These are phyloP conservation scores for Acanthamoeba lenticulata DNA, from an alignment of 208 protist species.

Conservation along the genomic window DNA sequence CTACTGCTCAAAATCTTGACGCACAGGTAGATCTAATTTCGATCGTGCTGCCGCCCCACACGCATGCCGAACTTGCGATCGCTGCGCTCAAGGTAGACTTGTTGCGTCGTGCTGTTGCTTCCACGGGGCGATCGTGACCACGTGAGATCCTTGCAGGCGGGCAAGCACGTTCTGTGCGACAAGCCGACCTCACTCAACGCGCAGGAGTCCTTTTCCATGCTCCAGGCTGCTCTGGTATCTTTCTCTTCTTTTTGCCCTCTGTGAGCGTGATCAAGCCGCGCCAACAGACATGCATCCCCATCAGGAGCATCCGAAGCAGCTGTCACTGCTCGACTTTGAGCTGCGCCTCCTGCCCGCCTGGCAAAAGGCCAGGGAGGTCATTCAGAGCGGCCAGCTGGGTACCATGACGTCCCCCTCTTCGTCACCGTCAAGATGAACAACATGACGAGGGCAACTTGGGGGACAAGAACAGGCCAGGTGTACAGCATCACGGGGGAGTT, in stretches of 20 bases:
- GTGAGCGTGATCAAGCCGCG: too few relatives aligned
- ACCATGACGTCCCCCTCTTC: slow-evolving; percentile 27
- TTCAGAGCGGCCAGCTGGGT: slow-evolving; percentile 58
- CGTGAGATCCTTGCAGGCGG: not conserved
- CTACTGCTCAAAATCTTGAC: not conserved
- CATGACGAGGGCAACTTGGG: too few relatives aligned
- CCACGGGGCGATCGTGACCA: too few relatives aligned
- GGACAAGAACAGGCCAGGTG: not conserved
- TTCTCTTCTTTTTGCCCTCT: too few relatives aligned
- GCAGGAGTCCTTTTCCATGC: slow-evolving; percentile 63
- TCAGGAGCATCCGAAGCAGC: slow-evolving; percentile 68
- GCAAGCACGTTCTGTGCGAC: slow-evolving; percentile 79
- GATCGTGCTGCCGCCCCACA: slow-evolving; percentile 69
- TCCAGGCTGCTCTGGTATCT: slow-evolving; percentile 50
- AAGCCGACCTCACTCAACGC: slow-evolving; percentile 73
- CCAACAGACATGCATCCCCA: too few relatives aligned
- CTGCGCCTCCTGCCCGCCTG: slow-evolving; percentile 68
- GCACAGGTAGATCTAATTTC: slow-evolving; percentile 73
- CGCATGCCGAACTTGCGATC: slow-evolving; percentile 69
- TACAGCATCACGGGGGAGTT: slow-evolving; percentile 35
- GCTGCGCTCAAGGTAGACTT: slow-evolving; percentile 68
- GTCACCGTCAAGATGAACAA: too few relatives aligned
- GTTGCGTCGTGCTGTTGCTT: too few relatives aligned
- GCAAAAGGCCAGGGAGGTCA: slow-evolving; percentile 53
- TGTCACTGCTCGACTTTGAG: slow-evolving; percentile 73